Conservation (phyloP, 139 green algal genomes). For the Coccomyxa sp. region DNA sequence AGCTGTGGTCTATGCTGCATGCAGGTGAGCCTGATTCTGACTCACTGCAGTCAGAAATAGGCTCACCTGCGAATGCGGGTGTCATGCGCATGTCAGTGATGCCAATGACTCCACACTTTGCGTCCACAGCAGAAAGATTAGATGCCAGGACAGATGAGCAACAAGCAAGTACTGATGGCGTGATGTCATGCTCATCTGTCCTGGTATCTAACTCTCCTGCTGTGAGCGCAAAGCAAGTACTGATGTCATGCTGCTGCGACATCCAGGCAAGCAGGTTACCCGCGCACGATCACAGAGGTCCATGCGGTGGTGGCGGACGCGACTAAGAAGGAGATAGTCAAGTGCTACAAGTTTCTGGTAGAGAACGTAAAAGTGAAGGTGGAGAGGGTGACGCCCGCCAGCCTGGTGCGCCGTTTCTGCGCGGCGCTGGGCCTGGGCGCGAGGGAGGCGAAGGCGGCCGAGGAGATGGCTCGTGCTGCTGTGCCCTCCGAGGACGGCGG, state of each 20-base stretch:
- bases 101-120: background rate
- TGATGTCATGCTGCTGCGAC: background rate
- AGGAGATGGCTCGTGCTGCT: conserved; percentile 9
- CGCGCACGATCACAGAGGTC: conserved; percentile 91
- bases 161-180: too few relatives aligned
- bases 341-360: conserved; percentile 57
- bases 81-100: background rate
- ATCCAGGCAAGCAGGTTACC: conserved; percentile 46
- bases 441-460: conserved; percentile 19
- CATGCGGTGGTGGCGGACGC: conserved; percentile 53
- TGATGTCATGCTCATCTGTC: background rate
- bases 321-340: conserved; percentile 72
- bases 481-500: background rate
- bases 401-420: conserved; percentile 51
- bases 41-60: too few relatives aligned
- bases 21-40: conserved; percentile 27
- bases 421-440: conserved; percentile 30
- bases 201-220: background rate
- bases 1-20: conserved; percentile 85
- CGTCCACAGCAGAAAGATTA: too few relatives aligned
- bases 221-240: background rate
- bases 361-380: conserved; percentile 25
- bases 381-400: conserved; percentile 11
- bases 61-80: too few relatives aligned
- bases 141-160: too few relatives aligned